A percentile compares a stretch with the other conserved stretches of the same genome.
phyloP scores from a whole-genome alignment of 106 monocot species.

The Apostasia shenzhenica region DNA sequence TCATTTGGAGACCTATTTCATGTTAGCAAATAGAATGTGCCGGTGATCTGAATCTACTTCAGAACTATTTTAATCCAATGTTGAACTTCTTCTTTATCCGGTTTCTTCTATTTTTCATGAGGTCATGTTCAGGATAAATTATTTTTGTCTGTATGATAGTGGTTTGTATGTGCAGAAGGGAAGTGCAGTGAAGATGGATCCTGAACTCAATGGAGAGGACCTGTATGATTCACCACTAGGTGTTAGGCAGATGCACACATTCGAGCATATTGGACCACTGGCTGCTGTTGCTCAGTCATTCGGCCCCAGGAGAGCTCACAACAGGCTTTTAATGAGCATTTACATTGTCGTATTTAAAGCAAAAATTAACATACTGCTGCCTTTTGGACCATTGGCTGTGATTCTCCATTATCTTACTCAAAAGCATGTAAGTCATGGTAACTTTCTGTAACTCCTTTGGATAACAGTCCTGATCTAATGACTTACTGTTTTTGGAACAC shows the following conservation, averaged over 20 bases:
- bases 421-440: constrained; percentile 64
- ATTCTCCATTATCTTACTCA: constrained; percentile 75
- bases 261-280: constrained; percentile 60
- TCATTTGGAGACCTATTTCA: neutral
- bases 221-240: constrained; percentile 8
- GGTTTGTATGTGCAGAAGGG: constrained; percentile 5
- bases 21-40: neutral
- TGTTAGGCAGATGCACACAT: constrained; percentile 39
- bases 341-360: constrained; percentile 66
- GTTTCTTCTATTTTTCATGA: neutral
- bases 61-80: too few species aligned
- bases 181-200: constrained; percentile 7
- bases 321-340: constrained; percentile 47
- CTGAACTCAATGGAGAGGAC: constrained; percentile 2
- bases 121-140: neutral
- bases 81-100: too few species aligned
- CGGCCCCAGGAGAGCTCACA: constrained; percentile 15
- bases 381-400: constrained; percentile 89
- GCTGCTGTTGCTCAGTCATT: constrained; percentile 38
- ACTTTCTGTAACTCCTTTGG: neutral
- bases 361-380: constrained; percentile 86
- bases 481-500: too few species aligned
- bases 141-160: neutral
- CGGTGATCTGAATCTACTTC: neutral
- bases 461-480: too few species aligned